Conservation (phyloP, 2,329 filamentous ascomycete species). For the Pyricularia pennisetigena region DNA sequence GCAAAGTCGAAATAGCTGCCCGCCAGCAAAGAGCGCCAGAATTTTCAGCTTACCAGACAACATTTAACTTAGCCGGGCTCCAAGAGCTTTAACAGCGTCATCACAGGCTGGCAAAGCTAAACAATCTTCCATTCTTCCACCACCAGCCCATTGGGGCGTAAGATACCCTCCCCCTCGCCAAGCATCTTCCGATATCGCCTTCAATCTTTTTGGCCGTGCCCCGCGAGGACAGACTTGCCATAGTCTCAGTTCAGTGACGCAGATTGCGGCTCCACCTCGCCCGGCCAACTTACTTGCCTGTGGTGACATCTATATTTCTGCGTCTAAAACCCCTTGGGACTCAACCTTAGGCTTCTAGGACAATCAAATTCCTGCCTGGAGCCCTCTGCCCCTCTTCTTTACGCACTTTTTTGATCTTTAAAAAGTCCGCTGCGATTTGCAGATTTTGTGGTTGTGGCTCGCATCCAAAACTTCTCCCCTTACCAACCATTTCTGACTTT, state of each 20-base stretch:
- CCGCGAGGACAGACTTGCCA: too few species aligned
- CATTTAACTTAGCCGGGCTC: background rate
- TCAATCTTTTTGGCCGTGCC: background rate
- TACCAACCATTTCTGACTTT: background rate
- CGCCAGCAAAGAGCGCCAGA: background rate
- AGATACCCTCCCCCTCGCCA: background rate
- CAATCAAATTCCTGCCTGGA: background rate
- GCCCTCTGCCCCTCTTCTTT: background rate
- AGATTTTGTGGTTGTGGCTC: background rate
- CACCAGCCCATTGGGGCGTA: background rate
- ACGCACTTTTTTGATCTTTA: background rate
- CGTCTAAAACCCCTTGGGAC: background rate
- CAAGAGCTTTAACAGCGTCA: background rate
- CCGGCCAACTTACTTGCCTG: background rate
- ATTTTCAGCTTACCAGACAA: background rate
- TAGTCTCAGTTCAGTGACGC: background rate
- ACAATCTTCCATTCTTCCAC: background rate
- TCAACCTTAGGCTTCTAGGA: background rate
- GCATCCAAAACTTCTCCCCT: background rate
- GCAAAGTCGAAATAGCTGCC: background rate
- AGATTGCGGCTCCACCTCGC: background rate
- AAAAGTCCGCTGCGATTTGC: background rate
- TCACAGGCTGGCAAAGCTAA: background rate
- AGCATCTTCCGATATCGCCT: background rate
- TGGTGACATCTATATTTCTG: background rate